Evolutionary conservation across 2,329 filamentous ascomycete species (phyloP).

Genomic region (Didymellaceae sp.): DNA sequence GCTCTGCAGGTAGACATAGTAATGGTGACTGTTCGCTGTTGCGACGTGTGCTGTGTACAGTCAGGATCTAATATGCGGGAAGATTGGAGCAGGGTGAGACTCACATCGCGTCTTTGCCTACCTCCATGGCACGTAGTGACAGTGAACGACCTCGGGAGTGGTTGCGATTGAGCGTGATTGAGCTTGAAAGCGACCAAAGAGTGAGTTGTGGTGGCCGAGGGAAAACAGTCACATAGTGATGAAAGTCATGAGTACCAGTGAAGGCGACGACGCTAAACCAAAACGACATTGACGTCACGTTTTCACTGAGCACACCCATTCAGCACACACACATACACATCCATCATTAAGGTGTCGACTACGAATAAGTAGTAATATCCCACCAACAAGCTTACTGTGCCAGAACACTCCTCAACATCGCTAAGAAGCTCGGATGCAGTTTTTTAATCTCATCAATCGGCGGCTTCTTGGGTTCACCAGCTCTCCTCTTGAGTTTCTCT

Average conservation of each 20-base stretch:
- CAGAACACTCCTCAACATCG: conserved; percentile 81
- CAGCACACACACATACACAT: not conserved
- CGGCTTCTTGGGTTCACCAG: conserved; percentile 85
- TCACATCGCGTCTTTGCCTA: not conserved
- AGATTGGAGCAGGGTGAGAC: not conserved
- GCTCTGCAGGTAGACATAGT: conserved; percentile 20
- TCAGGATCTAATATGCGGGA: not conserved
- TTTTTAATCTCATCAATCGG: conserved; percentile 79
- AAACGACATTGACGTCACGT: no score
- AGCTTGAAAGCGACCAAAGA: no score
- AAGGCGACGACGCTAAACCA: no score
- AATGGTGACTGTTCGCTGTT: conserved; percentile 19
- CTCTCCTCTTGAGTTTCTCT: conserved; percentile 78
- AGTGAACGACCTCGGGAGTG: no score
- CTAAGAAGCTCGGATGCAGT: conserved; percentile 77
- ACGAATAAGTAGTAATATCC: conserved; percentile 1
- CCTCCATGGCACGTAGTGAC: no score
- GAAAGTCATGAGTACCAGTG: no score
- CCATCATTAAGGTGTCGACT: conserved; percentile 2
- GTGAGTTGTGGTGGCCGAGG: no score
- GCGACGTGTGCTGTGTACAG: not conserved
- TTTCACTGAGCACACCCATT: no score
- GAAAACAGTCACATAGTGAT: no score
- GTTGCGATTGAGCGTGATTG: no score
- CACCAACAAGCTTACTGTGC: conserved; percentile 54